Evolutionary conservation across 257 asterid genomes (phyloP), one percentile per base, ranked within the genome.

Genomic region (Eustoma russellianum): DNA sequence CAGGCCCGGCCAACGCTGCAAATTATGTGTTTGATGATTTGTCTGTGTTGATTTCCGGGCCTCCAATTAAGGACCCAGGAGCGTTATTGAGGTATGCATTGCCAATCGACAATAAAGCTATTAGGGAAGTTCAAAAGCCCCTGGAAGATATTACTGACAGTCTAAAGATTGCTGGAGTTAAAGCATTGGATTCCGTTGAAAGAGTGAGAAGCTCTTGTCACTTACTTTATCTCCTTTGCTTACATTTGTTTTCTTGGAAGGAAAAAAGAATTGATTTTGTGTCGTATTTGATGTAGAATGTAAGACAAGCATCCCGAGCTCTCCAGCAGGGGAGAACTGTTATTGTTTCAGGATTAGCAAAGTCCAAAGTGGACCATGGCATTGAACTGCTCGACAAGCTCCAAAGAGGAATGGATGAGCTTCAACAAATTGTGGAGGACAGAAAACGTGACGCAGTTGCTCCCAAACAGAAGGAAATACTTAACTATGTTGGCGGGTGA

Each of bases 11-110:
- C n/a, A 75, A 66, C 47, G 75, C 77, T 5, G 64, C 73, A 63
- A 66, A 65, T 64, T 87, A 88, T 0, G 86, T 74, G 19, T 69
- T 87, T 65, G 88, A 94, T 13, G 97, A 92, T 72, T 81, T 92
- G 44, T 77, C 97, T 0, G 97, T 92, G 35, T 68, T 92, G 82
- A 88, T 88, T 18, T 81, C 97, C 1, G 99, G 97, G 63, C 99
- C 97, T 3, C 99, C 99, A 7, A 88, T 92, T 65, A 92, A 92
- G 78, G 95, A 88, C 46, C 99, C 99, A 0, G 97, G 95, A 14
- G 87, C 95, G 6, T 73, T 92, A 15, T 73, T 92, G 73, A 88
- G 99, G 61, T 69, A 92, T 53, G 97, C 95, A 30, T 77, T 92
- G 75, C 99, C 99, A 38, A 88, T 92, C 34, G 74, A 92, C 54